Conservation (phyloP, 768 basidiomycete species). For the Pisolithus tinctorius region DNA sequence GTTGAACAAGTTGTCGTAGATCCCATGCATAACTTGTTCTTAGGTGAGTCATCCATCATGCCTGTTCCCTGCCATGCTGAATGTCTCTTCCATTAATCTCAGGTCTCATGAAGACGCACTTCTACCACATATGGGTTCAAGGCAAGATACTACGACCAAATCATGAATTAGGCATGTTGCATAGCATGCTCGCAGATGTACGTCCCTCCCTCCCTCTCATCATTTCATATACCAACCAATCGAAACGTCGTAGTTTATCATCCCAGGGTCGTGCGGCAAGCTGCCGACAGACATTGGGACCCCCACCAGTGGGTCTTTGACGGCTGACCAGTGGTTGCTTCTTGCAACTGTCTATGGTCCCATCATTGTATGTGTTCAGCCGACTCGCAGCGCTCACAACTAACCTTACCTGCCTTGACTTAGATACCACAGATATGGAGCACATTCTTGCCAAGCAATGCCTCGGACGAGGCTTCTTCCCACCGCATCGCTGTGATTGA, state of each 20-base stretch:
- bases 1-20: conserved; percentile 21
- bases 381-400: background rate
- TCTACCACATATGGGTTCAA: conserved; percentile 23
- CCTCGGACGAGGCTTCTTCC: no score
- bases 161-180: background rate
- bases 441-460: no score
- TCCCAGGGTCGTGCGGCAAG: background rate
- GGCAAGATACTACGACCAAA: conserved; percentile 8
- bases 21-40: conserved; percentile 22
- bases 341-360: conserved; percentile 24
- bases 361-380: conserved; percentile 15
- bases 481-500: no score
- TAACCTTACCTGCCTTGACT: background rate
- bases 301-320: conserved; percentile 29
- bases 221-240: background rate
- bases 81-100: background rate
- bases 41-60: background rate
- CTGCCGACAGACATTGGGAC: conserved; percentile 23
- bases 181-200: background rate
- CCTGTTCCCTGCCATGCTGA: background rate
- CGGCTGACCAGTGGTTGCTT: conserved; percentile 30
- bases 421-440: conserved; percentile 13
- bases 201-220: background rate
- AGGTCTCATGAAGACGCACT: conserved; percentile 21
- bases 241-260: background rate